Conservation (phyloP, 495 filamentous ascomycete species). For the Friedmanniomyces endolithicus region DNA sequence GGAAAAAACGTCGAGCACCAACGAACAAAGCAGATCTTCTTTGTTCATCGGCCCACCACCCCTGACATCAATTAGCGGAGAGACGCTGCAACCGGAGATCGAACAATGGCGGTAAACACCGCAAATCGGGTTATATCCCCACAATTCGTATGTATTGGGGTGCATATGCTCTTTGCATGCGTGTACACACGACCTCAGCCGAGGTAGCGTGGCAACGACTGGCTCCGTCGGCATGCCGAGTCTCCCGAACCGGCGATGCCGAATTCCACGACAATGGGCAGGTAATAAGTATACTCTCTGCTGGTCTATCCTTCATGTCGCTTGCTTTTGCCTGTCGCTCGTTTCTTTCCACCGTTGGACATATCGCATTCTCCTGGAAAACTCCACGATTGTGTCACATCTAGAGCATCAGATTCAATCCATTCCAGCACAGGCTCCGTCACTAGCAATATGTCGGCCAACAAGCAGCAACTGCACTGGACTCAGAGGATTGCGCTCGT, state of each 20-base stretch:
- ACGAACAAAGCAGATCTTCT: neutral
- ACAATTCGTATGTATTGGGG: neutral
- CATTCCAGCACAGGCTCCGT: neutral
- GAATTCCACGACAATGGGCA: neutral
- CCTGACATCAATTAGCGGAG: neutral
- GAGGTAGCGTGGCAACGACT: neutral
- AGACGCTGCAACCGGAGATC: constrained; percentile 1
- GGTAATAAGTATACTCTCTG: neutral
- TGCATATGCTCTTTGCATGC: neutral
- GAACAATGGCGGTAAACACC: neutral
- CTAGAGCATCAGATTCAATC: neutral
- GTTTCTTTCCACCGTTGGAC: neutral
- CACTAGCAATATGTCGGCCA: neutral
- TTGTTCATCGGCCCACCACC: neutral
- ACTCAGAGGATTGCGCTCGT: constrained; percentile 28
- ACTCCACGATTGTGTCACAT: neutral
- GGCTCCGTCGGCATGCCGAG: neutral
- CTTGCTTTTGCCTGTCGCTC: neutral
- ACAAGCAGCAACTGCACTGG: constrained; percentile 28
- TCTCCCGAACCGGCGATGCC: neutral
- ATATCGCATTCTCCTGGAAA: neutral
- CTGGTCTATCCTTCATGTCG: neutral
- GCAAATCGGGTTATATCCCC: constrained; percentile 2
- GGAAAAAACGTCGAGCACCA: neutral
- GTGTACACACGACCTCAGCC: neutral